Conservation (phyloP, 2,329 filamentous ascomycete species). For the Alternaria burnsii region DNA sequence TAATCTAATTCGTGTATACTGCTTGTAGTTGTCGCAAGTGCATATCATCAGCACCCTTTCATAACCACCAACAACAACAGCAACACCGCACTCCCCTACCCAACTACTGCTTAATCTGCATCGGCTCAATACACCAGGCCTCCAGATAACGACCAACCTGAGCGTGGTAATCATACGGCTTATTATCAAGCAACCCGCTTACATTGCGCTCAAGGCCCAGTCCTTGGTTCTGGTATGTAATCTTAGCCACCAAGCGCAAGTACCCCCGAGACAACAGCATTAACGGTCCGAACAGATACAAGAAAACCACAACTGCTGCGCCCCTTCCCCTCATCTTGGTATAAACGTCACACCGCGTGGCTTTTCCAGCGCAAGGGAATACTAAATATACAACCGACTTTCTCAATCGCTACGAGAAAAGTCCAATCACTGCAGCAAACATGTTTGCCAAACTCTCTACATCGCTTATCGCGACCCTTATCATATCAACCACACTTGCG, state of each 20-base stretch:
- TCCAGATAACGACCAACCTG: background rate
- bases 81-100: constrained; percentile 3
- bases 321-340: constrained; percentile 2
- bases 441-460: constrained; percentile 25
- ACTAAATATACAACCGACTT: background rate
- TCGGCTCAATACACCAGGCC: background rate
- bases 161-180: background rate
- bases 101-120: background rate
- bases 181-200: background rate
- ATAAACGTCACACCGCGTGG: constrained; percentile 1
- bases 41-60: constrained; percentile 1
- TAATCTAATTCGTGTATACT: background rate
- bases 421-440: constrained; percentile 2
- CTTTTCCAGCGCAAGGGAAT: background rate
- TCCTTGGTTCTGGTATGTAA: constrained; percentile 1
- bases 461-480: constrained; percentile 20
- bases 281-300: constrained; percentile 3
- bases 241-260: background rate
- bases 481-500: constrained; percentile 21
- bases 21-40: background rate
- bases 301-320: background rate
- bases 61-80: background rate
- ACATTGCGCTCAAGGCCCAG: background rate
- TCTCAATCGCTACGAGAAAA: background rate
- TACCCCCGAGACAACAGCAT: constrained; percentile 2